Conservation (phyloP, 129 eudicot genomes). For the Centella asiatica region DNA sequence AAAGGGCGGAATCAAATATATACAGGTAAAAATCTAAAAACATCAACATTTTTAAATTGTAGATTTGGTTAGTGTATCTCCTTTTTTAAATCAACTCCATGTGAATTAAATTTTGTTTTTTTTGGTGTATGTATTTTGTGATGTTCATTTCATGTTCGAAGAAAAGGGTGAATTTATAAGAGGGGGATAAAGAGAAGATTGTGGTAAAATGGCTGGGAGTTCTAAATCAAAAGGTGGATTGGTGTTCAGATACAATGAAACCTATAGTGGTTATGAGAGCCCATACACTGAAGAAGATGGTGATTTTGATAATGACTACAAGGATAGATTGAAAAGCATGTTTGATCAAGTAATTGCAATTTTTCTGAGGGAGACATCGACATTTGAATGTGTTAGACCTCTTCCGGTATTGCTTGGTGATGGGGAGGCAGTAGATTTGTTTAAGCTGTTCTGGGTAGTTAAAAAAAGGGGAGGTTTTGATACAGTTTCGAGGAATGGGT, state of each 20-base stretch:
- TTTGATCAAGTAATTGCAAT: slow-evolving; percentile 60
- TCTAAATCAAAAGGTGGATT: slow-evolving; percentile 32
- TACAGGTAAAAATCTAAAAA: neutral
- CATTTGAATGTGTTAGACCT: slow-evolving; percentile 35
- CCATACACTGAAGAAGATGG: slow-evolving; percentile 11
- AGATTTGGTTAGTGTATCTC: neutral
- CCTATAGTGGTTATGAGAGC: slow-evolving; percentile 17
- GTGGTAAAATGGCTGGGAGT: slow-evolving; percentile 44
- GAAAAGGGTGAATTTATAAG: slow-evolving; percentile 1
- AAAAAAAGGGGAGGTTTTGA: slow-evolving; percentile 60
- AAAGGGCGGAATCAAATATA: neutral
- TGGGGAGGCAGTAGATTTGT: slow-evolving; percentile 62
- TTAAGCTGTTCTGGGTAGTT: slow-evolving; percentile 60
- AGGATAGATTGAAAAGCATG: slow-evolving; percentile 42
- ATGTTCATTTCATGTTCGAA: slow-evolving; percentile 1
- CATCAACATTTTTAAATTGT: neutral
- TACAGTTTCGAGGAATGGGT: slow-evolving; percentile 39
- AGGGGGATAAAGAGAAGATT: slow-evolving; percentile 12
- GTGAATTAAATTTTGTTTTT: neutral
- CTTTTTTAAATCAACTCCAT: neutral
- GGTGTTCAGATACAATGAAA: slow-evolving; percentile 23
- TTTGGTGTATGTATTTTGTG: neutral
- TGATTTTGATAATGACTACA: slow-evolving; percentile 29
- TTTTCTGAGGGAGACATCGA: slow-evolving; percentile 47
- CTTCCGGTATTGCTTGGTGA: slow-evolving; percentile 63